phyloP scores from a whole-genome alignment of 139 green algal genomes.

The Chlamydomonas schloesseri region DNA sequence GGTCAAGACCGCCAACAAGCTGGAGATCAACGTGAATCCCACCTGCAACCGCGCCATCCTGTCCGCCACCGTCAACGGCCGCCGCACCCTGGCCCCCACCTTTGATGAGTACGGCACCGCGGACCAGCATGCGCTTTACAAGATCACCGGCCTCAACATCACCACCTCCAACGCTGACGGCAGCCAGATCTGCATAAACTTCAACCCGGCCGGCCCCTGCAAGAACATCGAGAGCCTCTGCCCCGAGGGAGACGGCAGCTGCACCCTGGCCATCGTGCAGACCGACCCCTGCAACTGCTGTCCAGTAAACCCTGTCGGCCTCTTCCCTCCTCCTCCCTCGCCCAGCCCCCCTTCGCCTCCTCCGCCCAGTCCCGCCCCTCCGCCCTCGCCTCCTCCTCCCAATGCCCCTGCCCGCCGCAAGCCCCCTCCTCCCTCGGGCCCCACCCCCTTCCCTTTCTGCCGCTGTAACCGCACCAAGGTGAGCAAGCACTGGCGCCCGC shows the following conservation, averaged over 20 bases:
- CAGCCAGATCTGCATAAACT: conserved; percentile 36
- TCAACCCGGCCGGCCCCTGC: neutral
- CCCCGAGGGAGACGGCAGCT: conserved; percentile 29
- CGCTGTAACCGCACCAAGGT: too few relatives aligned
- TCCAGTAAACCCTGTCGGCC: conserved; percentile 14
- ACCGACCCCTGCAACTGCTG: conserved; percentile 50
- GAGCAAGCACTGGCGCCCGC: too few relatives aligned
- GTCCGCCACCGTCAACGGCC: neutral
- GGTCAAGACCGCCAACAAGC: conserved; percentile 10
- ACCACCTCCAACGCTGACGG: conserved; percentile 14
- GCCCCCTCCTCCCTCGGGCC: neutral
- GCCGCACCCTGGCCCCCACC: neutral
- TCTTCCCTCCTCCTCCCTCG: conserved; percentile 35
- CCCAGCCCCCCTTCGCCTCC: conserved; percentile 1
- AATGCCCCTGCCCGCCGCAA: neutral
- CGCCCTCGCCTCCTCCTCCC: neutral
- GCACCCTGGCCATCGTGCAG: conserved; percentile 39
- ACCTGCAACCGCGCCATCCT: conserved; percentile 15
- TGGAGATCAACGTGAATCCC: conserved; percentile 21
- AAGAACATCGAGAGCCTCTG: conserved; percentile 16
- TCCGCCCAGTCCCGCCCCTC: neutral
- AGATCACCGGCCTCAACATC: conserved; percentile 42
- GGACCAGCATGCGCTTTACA: conserved; percentile 7
- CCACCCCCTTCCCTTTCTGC: neutral
- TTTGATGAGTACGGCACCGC: neutral